Conservation (phyloP, 192 early-diverging fungal species). For the Piromyces sp. region DNA sequence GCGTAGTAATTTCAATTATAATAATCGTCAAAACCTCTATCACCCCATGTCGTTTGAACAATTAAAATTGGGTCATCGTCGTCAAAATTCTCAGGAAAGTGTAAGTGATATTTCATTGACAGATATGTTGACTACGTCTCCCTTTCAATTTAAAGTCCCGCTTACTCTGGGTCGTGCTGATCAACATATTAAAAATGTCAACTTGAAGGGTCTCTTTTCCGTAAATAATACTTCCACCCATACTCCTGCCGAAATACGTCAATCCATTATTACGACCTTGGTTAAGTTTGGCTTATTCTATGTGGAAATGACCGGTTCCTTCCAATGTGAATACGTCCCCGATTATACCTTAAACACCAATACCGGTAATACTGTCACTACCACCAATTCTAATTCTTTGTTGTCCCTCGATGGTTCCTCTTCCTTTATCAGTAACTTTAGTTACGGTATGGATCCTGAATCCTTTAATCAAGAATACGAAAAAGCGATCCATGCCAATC, state of each 20-base stretch:
- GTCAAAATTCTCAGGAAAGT: not conserved
- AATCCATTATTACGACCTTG: not conserved
- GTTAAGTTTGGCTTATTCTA: not conserved
- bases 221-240: conserved; percentile 21
- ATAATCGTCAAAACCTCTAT: not conserved
- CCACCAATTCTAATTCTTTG: not conserved
- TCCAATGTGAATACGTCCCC: not conserved
- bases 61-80: not conserved
- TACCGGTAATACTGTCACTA: too few relatives aligned
- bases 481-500: not conserved
- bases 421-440: not conserved
- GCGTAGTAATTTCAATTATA: not conserved
- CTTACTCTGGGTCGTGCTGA: conserved; percentile 10
- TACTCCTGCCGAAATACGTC: conserved; percentile 16
- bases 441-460: not conserved
- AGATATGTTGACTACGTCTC: conserved; percentile 1
- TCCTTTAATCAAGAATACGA: not conserved
- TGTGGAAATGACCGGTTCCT: not conserved
- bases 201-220: conserved; percentile 16
- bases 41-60: not conserved
- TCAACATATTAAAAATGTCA: conserved; percentile 15
- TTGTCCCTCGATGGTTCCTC: not conserved
- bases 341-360: not conserved
- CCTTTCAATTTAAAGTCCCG: not conserved
- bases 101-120: not conserved